Evolutionary conservation across 2,329 filamentous ascomycete species (phyloP), one percentile per base, ranked within the genome.

Genomic region (Metarhizium humberi): DNA sequence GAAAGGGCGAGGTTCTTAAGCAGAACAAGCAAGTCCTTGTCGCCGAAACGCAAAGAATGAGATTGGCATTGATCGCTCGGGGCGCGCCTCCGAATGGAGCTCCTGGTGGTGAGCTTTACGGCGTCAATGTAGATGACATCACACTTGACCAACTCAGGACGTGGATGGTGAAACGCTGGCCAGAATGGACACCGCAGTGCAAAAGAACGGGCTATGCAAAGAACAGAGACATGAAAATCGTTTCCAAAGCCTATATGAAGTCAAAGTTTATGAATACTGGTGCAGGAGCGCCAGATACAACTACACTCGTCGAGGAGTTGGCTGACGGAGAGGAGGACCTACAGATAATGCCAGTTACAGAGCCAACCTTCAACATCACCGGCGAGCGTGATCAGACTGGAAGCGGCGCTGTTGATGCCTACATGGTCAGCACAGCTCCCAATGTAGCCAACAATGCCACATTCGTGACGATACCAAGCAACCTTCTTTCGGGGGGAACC

Each of bases 41-140:
- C 25, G 45, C 45, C 1, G 45, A 30, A 14, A 18, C 30, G 14
- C 45, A 48, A 20, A 29, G 6, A 10, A 48, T 48, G 45, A 48
- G 45, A 11, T 6, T 13, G 14, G 45, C 45, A 30, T 48, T 48
- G 25, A 8, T 16, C 7, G 45, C 45, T 6, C 20, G 13, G 11
- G 32, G 50, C 6, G 43, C 14, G 16, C 56, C 56, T 32, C 56
- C 56, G 3, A 40, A 52, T 13, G 56, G 51, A 4, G 51, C 36
- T n/a, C 42, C 51, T 5, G 54, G 51, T 2, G 50, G 53, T 7
- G 34, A n/a, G 6, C 54, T 58, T 30, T 14, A 20, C 6, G 25
- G n/a, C 14, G 20, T 4, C 32, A 38, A 30, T 14, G 50, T 51
- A 16, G 53, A 53, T 50, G n/a, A 49, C n/a, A 8, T 56, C 18